Conservation (phyloP, 805 yeast genomes). For the Candida vaughaniae region DNA sequence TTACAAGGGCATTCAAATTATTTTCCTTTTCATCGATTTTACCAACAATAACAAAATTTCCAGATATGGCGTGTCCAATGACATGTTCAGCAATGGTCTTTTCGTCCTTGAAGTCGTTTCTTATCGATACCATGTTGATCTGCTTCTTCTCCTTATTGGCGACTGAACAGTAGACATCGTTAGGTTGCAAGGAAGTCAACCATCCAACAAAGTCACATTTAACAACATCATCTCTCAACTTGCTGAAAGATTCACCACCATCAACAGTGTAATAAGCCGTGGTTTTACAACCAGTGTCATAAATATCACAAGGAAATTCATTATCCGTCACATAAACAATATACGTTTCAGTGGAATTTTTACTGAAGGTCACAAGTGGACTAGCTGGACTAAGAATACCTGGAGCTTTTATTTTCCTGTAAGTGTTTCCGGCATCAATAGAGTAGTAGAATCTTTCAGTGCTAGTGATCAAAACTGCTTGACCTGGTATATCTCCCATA, state of each 20-base stretch:
- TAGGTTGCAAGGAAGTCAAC: conserved; percentile 42
- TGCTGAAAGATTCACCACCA: conserved; percentile 62
- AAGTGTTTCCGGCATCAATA: conserved; percentile 63
- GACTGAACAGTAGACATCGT: conserved; percentile 61
- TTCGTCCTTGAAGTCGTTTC: conserved; percentile 49
- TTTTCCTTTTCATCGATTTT: conserved; percentile 41
- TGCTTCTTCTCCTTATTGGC: conserved; percentile 28
- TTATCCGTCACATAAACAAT: conserved; percentile 53
- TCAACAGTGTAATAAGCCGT: conserved; percentile 64
- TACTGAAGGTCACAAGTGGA: conserved; percentile 59
- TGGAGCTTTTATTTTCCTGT: conserved; percentile 50
- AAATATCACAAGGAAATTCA: neutral
- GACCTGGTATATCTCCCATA: conserved; percentile 60
- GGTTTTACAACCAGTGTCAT: conserved; percentile 44
- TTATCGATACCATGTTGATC: conserved; percentile 44
- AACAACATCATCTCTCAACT: conserved; percentile 51
- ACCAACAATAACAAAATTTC: conserved; percentile 75
- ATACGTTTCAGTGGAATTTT: conserved; percentile 52
- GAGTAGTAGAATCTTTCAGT: conserved; percentile 55
- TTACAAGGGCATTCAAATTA: conserved; percentile 62
- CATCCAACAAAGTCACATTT: conserved; percentile 70
- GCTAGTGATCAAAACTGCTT: conserved; percentile 53
- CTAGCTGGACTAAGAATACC: conserved; percentile 29
- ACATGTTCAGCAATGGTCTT: conserved; percentile 51
- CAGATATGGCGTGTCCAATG: conserved; percentile 72